These are phyloP conservation scores for Syzygium aromaticum DNA, from an alignment of 345 rosid genomes.

Conservation along the genomic window DNA sequence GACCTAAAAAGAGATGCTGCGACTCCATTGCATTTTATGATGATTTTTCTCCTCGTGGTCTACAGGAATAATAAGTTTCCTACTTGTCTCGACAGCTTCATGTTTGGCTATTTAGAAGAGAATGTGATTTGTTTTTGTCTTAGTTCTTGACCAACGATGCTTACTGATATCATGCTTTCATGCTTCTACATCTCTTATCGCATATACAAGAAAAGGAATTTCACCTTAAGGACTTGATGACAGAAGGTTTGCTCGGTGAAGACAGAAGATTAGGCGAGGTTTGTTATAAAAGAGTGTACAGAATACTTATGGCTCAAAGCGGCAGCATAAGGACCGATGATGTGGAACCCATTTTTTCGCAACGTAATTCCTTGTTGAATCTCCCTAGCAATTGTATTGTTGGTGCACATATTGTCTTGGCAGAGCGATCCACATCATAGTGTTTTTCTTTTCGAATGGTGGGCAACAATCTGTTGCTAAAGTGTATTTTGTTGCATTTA, in stretches of 20 bases:
- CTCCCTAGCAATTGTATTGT: not conserved
- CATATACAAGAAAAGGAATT: too few species aligned
- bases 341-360: conserved; percentile 79
- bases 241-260: conserved; percentile 62
- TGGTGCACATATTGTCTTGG: not conserved
- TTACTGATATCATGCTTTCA: not conserved
- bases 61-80: not conserved
- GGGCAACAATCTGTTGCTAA: not conserved
- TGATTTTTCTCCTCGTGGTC: not conserved
- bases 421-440: not conserved
- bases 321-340: conserved; percentile 74
- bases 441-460: not conserved
- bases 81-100: not conserved
- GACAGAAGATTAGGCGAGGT: conserved; percentile 77
- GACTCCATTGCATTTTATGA: not conserved
- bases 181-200: not conserved
- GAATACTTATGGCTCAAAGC: conserved; percentile 71
- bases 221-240: too few species aligned
- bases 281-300: conserved; percentile 78
- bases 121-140: not conserved
- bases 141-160: not conserved
- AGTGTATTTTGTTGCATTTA: not conserved
- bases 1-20: not conserved
- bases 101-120: not conserved
- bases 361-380: not conserved